Evolutionary conservation across 2,329 filamentous ascomycete species (phyloP), one percentile per base, ranked within the genome.

Genomic region (Beauveria sp.): DNA sequence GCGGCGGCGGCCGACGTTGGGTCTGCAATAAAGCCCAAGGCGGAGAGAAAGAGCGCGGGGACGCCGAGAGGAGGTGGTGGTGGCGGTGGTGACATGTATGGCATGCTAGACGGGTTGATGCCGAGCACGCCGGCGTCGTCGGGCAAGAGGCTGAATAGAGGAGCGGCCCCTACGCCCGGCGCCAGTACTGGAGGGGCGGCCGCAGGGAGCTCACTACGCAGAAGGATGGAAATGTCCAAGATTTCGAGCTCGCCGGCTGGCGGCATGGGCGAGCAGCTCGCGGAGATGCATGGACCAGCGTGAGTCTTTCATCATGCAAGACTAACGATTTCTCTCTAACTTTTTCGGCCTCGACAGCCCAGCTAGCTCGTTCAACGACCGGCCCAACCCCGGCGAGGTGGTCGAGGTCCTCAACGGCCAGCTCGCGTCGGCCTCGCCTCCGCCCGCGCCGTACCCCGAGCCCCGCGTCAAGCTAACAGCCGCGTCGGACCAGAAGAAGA

Each of bases 401-500:
- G 72, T 95, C 53, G 93, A 98, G 71, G 84, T 91, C 30, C 81
- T 99, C 64, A 97, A 97, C 73, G 79, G 83, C 47, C 85, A 93
- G 62, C 82, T 96, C 34, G 72, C 81, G 16, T 75, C 86, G 1
- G 79, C 88, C 34, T 86, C 91, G 52, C 78, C 88, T 1, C 90
- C 89, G 2, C 82, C 90, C 26, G 86, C 87, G 38, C 88, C 89
- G 1, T 90, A 86, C 65, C 72, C 85, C 12, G 90, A 95, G 72
- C 71, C 91, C 18, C 88, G 95, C 56, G 86, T 98, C 72, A 93
- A 90, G 71, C 81, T 96, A 22, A 93, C 88, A 6, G 90, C 91
- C 3, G 90, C 90, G 63, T 93, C 91, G 1, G 93, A 98, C 71
- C 83, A 91, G 69, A 92, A 93, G 72, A 97, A 96, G 72, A 88